Evolutionary conservation across 495 filamentous ascomycete genomes (phyloP), one percentile per base, ranked within the genome.

Genomic region (Bombardia bombarda): DNA sequence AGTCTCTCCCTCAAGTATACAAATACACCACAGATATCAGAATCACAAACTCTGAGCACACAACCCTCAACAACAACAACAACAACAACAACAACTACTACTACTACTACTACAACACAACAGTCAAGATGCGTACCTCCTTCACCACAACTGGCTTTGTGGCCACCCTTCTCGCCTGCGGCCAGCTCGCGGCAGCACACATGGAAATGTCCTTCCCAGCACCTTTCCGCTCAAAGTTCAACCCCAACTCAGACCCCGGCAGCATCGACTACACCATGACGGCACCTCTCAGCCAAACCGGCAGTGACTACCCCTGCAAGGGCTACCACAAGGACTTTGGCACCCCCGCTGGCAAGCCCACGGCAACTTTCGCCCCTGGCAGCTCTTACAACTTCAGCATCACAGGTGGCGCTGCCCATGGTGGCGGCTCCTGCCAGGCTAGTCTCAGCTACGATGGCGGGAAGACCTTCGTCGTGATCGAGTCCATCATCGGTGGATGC

Each of bases 341-440:
- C 37, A 72, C 65, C 13, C 32, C 67, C 9, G 63, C 69, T 17
- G 75, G 66, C 37, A 49, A 51, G 16, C 42, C 70, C 8, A 67
- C 70, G 2, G 72, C 62, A 13, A 74, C 66, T 4, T 84, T 72
- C 42, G 60, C 58, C 3, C 75, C 79, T 3, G 83, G 82, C 40
- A 55, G 62, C 32, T 50, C 60, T 14, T 76, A 82, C 63, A 72
- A 75, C 51, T 70, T 84, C 60, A 72, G 67, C 17, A 58, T 85
- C 34, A 54, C 44, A 25, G 82, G 82, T 32, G 63, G 62, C 20
- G 82, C 83, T 2, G 46, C 53, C 17, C 83, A 86, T 61, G 66
- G 63, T 25, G 82, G 83, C 28, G 83, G 83, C 14, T 75, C 68
- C 17, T 87, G 83, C 57, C 83, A 87, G 57, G 63, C 74, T 22